A percentile compares a stretch with the other conserved stretches of the same genome.
These are phyloP conservation scores for Beauveria medogensis DNA, from an alignment of 2,329 filamentous ascomycete species.

Conservation along the genomic window DNA sequence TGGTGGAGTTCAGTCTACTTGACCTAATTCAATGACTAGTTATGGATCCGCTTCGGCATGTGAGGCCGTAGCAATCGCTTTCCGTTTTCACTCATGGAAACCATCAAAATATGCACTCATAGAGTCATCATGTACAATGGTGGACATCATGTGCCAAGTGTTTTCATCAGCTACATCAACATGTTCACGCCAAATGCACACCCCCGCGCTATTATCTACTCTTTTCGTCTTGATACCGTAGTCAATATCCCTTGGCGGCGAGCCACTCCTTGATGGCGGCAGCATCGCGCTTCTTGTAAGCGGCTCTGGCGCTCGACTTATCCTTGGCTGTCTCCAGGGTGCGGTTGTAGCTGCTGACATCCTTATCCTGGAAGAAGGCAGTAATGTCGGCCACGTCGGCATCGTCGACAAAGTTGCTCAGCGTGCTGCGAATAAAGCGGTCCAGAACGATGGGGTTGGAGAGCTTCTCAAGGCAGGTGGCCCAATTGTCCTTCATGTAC, in stretches of 20 bases:
- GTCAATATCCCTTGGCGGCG: constrained; percentile 37
- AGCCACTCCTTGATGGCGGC: constrained; percentile 73
- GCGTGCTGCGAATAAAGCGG: constrained; percentile 70
- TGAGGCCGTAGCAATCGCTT: too few relatives aligned
- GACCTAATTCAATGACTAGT: too few relatives aligned
- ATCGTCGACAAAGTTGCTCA: constrained; percentile 70
- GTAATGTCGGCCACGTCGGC: constrained; percentile 68
- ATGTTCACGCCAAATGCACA: neutral
- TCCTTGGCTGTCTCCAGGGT: constrained; percentile 80
- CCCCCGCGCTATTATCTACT: neutral
- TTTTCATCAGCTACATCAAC: neutral
- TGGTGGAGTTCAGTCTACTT: neutral
- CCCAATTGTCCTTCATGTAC: constrained; percentile 80
- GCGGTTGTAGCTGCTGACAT: constrained; percentile 78
- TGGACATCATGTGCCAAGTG: neutral
- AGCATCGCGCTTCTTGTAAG: constrained; percentile 73
- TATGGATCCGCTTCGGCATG: too few relatives aligned
- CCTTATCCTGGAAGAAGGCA: constrained; percentile 77
- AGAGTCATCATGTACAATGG: neutral
- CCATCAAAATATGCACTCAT: neutral
- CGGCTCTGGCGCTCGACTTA: constrained; percentile 73
- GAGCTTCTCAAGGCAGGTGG: constrained; percentile 61
- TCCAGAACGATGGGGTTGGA: constrained; percentile 83
- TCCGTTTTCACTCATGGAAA: neutral
- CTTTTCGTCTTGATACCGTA: neutral